A percentile compares a stretch with the other conserved stretches of the same genome.
Evolutionary conservation across 1,284 basidiomycete genomes (phyloP).

Genomic region (Microstroma glucosiphilum): DNA sequence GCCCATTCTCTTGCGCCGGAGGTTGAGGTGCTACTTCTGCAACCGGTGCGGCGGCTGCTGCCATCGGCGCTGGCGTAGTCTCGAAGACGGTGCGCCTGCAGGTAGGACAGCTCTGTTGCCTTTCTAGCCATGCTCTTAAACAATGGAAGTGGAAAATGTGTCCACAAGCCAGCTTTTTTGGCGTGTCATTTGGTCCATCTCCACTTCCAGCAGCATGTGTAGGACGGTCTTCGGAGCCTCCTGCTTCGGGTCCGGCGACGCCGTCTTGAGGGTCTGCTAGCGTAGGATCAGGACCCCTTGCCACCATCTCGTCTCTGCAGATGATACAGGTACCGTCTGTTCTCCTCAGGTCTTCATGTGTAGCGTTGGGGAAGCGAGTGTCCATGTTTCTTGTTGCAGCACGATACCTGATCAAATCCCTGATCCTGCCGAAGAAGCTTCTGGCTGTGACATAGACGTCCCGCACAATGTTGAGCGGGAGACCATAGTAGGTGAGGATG

Average conservation of each 20-base stretch:
- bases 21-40: slow-evolving; percentile 13
- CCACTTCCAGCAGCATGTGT: not conserved
- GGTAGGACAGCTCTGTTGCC: slow-evolving; percentile 85
- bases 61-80: slow-evolving; percentile 1
- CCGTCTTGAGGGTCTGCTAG: slow-evolving; percentile 7
- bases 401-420: slow-evolving; percentile 81
- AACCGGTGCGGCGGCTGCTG: not conserved
- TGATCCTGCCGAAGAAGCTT: slow-evolving; percentile 77
- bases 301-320: slow-evolving; percentile 89
- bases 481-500: slow-evolving; percentile 88
- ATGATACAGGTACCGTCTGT: slow-evolving; percentile 94
- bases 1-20: not conserved
- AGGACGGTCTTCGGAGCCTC: not conserved
- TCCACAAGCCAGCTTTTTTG: slow-evolving; percentile 90
- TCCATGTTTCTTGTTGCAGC: slow-evolving; percentile 96
- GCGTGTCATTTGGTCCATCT: slow-evolving; percentile 67
- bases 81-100: slow-evolving; percentile 87
- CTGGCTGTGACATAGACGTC: slow-evolving; percentile 92
- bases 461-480: slow-evolving; percentile 90
- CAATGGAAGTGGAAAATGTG: slow-evolving; percentile 99
- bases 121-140: slow-evolving; percentile 90
- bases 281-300: slow-evolving; percentile 13
- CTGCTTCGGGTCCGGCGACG: not conserved
- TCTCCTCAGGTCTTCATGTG: slow-evolving; percentile 72
- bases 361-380: slow-evolving; percentile 87